Evolutionary conservation across 75 land plant genomes (phyloP).

Genomic region (Pinus tabuliformis): DNA sequence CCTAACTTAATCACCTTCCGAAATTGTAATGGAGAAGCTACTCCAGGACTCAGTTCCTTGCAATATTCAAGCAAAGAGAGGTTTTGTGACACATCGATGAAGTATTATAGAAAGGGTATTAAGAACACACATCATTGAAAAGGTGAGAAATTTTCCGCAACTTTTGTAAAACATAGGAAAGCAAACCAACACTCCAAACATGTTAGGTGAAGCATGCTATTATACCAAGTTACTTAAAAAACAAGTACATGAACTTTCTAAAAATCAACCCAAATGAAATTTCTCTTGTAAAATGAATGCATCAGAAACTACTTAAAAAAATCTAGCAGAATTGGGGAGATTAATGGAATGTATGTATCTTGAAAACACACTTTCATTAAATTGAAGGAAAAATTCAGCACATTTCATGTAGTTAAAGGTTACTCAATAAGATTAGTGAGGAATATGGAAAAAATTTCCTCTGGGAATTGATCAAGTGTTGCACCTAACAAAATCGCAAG

Average conservation of each 20-base stretch:
- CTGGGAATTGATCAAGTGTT: too few relatives aligned
- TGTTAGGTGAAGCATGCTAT: constrained; percentile 74
- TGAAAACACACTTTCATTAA: not conserved
- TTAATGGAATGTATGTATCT: not conserved
- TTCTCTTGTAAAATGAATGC: constrained; percentile 1
- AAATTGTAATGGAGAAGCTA: constrained; percentile 55
- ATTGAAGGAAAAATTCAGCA: not conserved
- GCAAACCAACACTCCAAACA: constrained; percentile 80
- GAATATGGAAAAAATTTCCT: too few relatives aligned
- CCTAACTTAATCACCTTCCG: constrained; percentile 41
- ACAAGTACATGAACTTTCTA: constrained; percentile 25
- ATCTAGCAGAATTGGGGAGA: constrained; percentile 1
- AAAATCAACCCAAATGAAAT: not conserved
- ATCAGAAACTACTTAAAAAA: not conserved
- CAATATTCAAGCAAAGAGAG: constrained; percentile 75
- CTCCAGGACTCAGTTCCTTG: constrained; percentile 77
- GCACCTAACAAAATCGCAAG: too few relatives aligned
- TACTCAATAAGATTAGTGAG: too few relatives aligned
- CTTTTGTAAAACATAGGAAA: constrained; percentile 91
- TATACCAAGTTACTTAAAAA: constrained; percentile 67
- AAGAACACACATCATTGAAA: constrained; percentile 79
- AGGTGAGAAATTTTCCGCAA: constrained; percentile 79
- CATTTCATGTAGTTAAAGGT: too few relatives aligned
- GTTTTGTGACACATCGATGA: constrained; percentile 90
- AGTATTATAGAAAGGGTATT: constrained; percentile 78